Conservation (phyloP, 1,284 basidiomycete species). For the Ganoderma multipileum region DNA sequence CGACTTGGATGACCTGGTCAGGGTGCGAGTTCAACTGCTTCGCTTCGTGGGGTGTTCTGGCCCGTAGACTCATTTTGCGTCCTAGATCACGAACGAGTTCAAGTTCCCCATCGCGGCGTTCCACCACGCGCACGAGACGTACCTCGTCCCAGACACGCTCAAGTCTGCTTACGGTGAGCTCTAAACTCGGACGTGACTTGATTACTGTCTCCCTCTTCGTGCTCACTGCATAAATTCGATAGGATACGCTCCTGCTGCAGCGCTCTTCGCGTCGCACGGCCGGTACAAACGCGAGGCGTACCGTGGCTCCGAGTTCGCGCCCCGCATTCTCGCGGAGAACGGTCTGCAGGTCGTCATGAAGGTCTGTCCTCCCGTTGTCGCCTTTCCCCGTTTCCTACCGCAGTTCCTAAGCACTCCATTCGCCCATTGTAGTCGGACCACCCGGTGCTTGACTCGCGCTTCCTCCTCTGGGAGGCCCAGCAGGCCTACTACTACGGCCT, state of each 20-base stretch:
- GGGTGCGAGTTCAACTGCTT: conserved; percentile 47
- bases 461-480: conserved; percentile 85
- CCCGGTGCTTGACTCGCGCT: conserved; percentile 78
- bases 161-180: conserved; percentile 64
- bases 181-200: neutral
- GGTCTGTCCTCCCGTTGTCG: conserved; percentile 43
- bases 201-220: no score
- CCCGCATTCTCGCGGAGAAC: conserved; percentile 80
- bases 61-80: neutral
- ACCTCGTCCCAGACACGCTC: conserved; percentile 81
- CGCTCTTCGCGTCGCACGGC: conserved; percentile 67
- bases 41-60: neutral
- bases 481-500: conserved; percentile 85
- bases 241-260: conserved; percentile 69
- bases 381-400: neutral
- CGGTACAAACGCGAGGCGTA: conserved; percentile 88
- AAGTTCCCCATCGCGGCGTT: conserved; percentile 83
- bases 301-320: conserved; percentile 85
- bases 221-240: conserved; percentile 50
- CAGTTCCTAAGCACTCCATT: neutral
- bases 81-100: conserved; percentile 77
- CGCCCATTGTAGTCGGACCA: conserved; percentile 64
- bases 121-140: conserved; percentile 89
- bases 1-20: conserved; percentile 59
- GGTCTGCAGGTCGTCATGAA: conserved; percentile 83